Conservation (phyloP, 306 rosid genomes). For the Castanea mollissima region DNA sequence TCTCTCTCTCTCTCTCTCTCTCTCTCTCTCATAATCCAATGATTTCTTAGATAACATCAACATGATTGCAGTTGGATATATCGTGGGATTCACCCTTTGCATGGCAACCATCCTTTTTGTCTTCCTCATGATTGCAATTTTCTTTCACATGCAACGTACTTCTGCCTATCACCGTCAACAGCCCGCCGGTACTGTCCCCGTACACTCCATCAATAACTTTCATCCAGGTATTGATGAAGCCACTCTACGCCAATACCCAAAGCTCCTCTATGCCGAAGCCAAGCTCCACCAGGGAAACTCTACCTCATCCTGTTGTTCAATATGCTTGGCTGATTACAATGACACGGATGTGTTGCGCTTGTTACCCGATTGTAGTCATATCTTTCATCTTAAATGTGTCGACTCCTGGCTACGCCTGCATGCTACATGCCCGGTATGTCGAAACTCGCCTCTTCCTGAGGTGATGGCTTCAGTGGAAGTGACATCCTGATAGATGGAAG, state of each 20-base stretch:
- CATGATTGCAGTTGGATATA: fast-evolving
- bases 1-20: too few species aligned
- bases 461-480: neutral
- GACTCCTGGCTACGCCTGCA: neutral
- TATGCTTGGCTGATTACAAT: constrained; percentile 17
- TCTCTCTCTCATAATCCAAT: too few species aligned
- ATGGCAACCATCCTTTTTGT: too few species aligned
- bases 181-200: too few species aligned
- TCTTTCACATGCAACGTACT: too few species aligned
- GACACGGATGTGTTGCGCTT: neutral
- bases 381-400: neutral
- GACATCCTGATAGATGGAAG: too few species aligned
- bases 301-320: constrained; percentile 4
- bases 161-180: too few species aligned
- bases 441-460: neutral
- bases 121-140: too few species aligned
- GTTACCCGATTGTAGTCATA: neutral
- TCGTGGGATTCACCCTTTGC: too few species aligned
- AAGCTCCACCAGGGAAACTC: neutral
- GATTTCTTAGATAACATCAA: too few species aligned
- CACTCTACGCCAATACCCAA: neutral
- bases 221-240: constrained; percentile 10
- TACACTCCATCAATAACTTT: too few species aligned
- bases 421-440: neutral
- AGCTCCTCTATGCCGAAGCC: constrained; percentile 3